Evolutionary conservation across 306 rosid genomes (phyloP).

Genomic region (Begonia masoniana): DNA sequence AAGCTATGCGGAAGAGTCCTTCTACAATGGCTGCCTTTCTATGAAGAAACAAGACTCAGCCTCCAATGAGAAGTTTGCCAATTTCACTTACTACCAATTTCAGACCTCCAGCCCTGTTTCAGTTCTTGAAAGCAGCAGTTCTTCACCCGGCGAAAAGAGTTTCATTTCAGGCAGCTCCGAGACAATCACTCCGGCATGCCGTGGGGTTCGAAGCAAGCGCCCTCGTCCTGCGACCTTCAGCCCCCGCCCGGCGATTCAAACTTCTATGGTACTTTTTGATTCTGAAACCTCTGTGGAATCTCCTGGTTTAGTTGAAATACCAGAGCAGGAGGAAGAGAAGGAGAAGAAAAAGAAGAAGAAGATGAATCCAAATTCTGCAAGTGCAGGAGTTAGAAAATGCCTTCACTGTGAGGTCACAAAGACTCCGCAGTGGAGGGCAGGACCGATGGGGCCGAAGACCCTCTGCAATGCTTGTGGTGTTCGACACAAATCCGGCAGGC

Average conservation of each 20-base stretch:
- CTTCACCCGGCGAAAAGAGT: constrained; percentile 60
- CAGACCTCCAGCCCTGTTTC: constrained; percentile 88
- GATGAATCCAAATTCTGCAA: constrained; percentile 19
- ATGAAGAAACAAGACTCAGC: constrained; percentile 44
- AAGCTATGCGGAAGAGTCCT: constrained; percentile 79
- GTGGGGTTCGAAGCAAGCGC: constrained; percentile 97
- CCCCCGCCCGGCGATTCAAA: constrained; percentile 59
- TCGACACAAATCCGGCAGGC: constrained; percentile 87
- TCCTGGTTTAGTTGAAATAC: constrained; percentile 24
- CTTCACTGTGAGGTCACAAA: constrained; percentile 97
- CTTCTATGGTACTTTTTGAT: constrained; percentile 33
- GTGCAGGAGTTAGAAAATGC: constrained; percentile 68
- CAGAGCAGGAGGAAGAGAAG: constrained; percentile 20
- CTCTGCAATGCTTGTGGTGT: constrained; percentile 98
- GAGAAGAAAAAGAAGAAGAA: constrained; percentile 49
- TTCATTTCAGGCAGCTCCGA: constrained; percentile 29
- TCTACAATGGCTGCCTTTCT: constrained; percentile 64
- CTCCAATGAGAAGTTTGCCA: constrained; percentile 27
- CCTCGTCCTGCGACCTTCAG: constrained; percentile 85
- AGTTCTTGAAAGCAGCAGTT: constrained; percentile 91
- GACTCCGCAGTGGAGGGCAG: constrained; percentile 99
- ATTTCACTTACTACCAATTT: constrained; percentile 33
- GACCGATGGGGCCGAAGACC: constrained; percentile 98
- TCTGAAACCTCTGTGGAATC: constrained; percentile 78
- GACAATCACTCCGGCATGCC: constrained; percentile 25